Evolutionary conservation across 768 basidiomycete genomes (phyloP).

Genomic region (Boletus eberwhitei): DNA sequence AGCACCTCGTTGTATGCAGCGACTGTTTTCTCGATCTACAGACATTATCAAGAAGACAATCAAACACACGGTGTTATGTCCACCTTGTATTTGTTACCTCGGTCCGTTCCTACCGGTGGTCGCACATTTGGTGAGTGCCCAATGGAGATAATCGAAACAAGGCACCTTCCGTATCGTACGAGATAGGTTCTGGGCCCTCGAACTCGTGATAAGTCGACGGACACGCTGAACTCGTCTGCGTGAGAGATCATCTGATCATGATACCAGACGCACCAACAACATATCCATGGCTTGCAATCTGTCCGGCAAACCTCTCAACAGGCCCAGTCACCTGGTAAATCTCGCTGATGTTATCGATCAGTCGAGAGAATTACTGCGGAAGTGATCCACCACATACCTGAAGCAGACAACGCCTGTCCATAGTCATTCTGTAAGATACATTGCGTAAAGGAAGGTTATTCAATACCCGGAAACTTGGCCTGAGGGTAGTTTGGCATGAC

Average conservation of each 20-base stretch:
- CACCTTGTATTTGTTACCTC: conserved; percentile 93
- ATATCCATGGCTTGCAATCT: conserved; percentile 84
- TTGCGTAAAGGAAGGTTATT: not conserved
- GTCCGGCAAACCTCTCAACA: conserved; percentile 87
- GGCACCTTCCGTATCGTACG: conserved; percentile 82
- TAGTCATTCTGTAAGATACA: not conserved
- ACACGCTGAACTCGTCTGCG: conserved; percentile 47
- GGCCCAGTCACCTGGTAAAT: conserved; percentile 97
- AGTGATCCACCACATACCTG: conserved; percentile 44
- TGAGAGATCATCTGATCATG: not conserved
- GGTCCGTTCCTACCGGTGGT: conserved; percentile 62
- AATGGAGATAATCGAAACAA: not conserved
- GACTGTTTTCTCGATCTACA: conserved; percentile 81
- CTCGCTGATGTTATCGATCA: conserved; percentile 51
- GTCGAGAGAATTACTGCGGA: not conserved
- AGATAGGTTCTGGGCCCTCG: conserved; percentile 80
- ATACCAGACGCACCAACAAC: conserved; percentile 59
- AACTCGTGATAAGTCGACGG: conserved; percentile 93
- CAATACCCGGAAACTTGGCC: conserved; percentile 82
- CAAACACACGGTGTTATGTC: not conserved
- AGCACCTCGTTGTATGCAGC: conserved; percentile 84
- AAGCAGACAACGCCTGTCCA: conserved; percentile 72
- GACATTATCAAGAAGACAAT: conserved; percentile 3
- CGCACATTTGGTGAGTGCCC: not conserved
- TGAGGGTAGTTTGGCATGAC: conserved; percentile 78